Base-by-base conservation (phyloP, 495 filamentous ascomycete species). In the Tetracladium setigerum region DNA sequence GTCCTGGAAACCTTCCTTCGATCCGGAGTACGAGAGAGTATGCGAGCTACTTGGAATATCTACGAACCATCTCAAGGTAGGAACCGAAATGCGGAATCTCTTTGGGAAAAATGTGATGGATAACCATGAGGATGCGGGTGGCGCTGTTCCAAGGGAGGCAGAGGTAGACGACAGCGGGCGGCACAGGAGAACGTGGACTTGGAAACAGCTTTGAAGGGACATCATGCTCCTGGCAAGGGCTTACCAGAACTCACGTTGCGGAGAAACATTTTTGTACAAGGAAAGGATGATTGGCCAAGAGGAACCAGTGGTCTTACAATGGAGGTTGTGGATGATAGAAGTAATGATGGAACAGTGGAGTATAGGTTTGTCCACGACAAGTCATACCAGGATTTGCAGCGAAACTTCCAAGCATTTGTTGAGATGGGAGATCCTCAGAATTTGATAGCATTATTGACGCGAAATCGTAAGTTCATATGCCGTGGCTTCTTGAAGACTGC, bases 61-160 rank as follows among this genome's bases (percentile, higher is more conserved):
- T 38, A 76, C 84, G 1, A 76, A 83, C 50, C 78, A 86, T 52
- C 76, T 99, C 10, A 95, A 94, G 59, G 85, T 85, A 12, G 73
- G 77, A 5, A 94, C 95, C 54, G 92, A 99, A 65, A 96, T 99
- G 89, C 83, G 87, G 35, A 81, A 79, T 50, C 66, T 99, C 2
- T 99, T 99, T 65, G 92, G 92, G 0, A 82, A 82, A 46, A 78
- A 84, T 22, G 84, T 85, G 9, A 67, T 92, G 45, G 77, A 75
- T 18, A 65, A 75, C 16, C 69, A 73, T 42, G 61, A 73, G 38
- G 73, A 81, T 18, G 57, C 75, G 47, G 66, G 68, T 17, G 52
- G 54, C 24, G 49, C 57, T 50, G 58, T 50, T 46, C 49, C 57
- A 45, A 57, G 63, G 7, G n/a, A 40, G 72, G 75, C 39, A 65